Evolutionary conservation across 2,329 filamentous ascomycete species (phyloP), one percentile per base, ranked within the genome.

Genomic region (Aspergillus caelatus): DNA sequence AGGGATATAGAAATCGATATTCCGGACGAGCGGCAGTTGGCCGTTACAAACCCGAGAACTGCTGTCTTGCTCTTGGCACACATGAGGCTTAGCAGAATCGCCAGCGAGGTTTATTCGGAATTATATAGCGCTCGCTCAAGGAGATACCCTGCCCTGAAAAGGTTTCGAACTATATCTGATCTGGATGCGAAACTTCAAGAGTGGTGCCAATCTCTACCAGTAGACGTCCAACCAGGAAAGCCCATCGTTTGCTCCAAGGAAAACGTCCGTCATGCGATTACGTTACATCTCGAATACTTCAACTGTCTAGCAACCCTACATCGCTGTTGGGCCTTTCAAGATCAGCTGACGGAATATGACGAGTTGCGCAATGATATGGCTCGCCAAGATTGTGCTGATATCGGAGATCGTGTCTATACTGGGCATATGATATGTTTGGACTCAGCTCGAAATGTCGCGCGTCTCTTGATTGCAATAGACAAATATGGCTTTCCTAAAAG

Each of bases 91-190:
- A 36, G 52, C 19, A 36, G 52, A 8, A 54, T 54, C 21, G n/a
- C 52, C 8, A 36, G 30, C 11, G 52, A 54, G 16, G 14, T 32
- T 54, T 54, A 54, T 28, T 54, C 52, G 28, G 52, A 54, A 19
- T 16, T 54, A 4, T 54, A 36, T 12, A 54, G 52, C 28, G 52
- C 52, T 36, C 52, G 52, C 28, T 54, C 52, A 28, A 54, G 52
- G 6, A 54, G 21, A 32, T 54, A 54, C 21, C 30, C 52, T 10
- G 30, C 30, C n/a, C 6, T 54, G 32, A 54, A 54, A 28, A 54
- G 52, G 21, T 54, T 54, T 54, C 52, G 52, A 54, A 36, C 30
- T 36, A 54, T 54, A 36, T 54, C 52, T 54, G 52, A 54, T 30
- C 21, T 54, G 19, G 52, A 54, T 28, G 23, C 19, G 9, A 54